These are phyloP conservation scores for Colletotrichum lentis DNA, from an alignment of 2,329 filamentous ascomycete species.

Conservation along the genomic window DNA sequence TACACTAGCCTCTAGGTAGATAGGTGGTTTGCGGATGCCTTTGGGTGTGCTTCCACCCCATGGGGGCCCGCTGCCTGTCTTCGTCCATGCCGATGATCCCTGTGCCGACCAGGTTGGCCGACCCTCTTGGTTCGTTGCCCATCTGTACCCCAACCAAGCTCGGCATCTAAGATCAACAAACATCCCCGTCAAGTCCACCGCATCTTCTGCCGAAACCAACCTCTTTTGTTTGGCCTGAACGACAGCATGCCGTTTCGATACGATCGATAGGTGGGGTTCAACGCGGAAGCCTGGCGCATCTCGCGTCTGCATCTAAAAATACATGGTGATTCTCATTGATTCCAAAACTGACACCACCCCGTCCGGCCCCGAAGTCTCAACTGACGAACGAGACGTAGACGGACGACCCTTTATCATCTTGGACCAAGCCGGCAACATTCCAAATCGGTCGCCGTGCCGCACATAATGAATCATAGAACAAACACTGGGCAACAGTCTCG, in stretches of 20 bases:
- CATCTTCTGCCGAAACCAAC: background rate
- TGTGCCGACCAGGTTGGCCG: conserved; percentile 18
- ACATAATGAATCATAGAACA: conserved; percentile 31
- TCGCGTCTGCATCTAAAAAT: conserved; percentile 24
- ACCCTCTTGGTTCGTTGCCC: conserved; percentile 8
- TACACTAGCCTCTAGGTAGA: too few species aligned
- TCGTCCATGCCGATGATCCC: conserved; percentile 8
- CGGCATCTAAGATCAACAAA: conserved; percentile 17
- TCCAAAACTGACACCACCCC: too few species aligned
- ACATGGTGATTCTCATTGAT: background rate
- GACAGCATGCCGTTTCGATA: conserved; percentile 14
- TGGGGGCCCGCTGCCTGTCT: conserved; percentile 18
- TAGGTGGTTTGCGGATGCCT: background rate
- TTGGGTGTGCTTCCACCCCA: background rate
- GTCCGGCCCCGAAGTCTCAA: background rate
- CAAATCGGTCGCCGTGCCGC: conserved; percentile 21
- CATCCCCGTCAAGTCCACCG: conserved; percentile 23
- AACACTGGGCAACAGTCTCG: background rate
- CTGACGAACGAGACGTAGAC: background rate
- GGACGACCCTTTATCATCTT: background rate
- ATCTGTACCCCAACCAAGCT: conserved; percentile 21
- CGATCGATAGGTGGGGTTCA: background rate
- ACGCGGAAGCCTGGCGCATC: conserved; percentile 24
- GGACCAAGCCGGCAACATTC: conserved; percentile 10
- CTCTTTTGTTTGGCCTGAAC: conserved; percentile 16